Evolutionary conservation across 2,329 filamentous ascomycete species (phyloP), one percentile per base, ranked within the genome.

Genomic region (Huntiella savannae): DNA sequence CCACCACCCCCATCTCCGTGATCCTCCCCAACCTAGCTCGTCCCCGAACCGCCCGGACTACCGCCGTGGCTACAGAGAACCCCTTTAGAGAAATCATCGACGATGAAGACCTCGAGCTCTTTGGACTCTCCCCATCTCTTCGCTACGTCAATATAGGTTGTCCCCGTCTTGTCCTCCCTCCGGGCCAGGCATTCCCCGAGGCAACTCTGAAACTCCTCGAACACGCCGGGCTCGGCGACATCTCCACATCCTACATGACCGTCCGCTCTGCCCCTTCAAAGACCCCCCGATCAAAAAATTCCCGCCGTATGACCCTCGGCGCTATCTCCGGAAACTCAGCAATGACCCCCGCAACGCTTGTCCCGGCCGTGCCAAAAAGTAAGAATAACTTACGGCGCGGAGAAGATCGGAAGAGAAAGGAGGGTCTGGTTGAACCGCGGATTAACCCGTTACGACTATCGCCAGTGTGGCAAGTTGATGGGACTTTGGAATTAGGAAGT

Each of bases 231-330:
- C 37, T 46, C 19, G 48, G 35, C 8, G 40, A 46, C 16, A 40
- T 46, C 28, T 37, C 37, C 3, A 44, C 48, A 4, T 49, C 43
- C n/a, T 49, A 49, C 36, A 49, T 49, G 48, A 49, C 48, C 1
- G 43, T 49, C 4, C 43, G 40, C 3, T 36, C 42, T 5, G 33
- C 6, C n/a, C 16, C 15, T 10, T 41, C 16, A 15, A n/a, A 37
- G 7, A 37, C 16, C 2, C 5, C 16, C 37, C 15, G 22, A 5
- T 10, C 38, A 32, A n/a, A 19, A 32, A n/a, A 19, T 40, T 17
- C 32, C 42, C 13, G 45, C 33, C n/a, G 40, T n/a, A 4, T 32
- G 37, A n/a, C 43, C 37, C 5, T 41, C 37, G 16, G 37, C 33
- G 28, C 37, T 37, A 3, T 34, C 17, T 33, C 37, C 42, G 33